A percentile compares a stretch with the other conserved stretches of the same genome.
phyloP scores from a whole-genome alignment of 345 rosid genomes.

The Eucalyptus urophylla region DNA sequence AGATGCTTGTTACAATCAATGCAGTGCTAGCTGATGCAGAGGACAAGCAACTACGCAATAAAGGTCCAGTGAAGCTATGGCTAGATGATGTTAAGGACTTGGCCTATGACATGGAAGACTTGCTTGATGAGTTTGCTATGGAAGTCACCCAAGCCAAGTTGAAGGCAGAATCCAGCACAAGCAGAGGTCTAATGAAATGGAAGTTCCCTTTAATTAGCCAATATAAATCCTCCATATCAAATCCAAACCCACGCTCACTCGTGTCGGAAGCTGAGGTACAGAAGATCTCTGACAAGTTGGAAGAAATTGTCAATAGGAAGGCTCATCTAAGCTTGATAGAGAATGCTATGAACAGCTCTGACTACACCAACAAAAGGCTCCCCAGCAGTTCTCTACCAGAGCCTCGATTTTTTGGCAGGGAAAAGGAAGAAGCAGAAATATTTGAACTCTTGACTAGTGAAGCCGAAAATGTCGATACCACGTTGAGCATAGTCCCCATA shows the following conservation, averaged over 20 bases:
- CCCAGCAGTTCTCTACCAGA: accelerated
- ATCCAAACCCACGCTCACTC: not conserved
- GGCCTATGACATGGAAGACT: not conserved
- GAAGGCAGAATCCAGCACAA: not conserved
- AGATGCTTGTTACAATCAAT: not conserved
- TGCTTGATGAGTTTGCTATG: not conserved
- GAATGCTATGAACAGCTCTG: accelerated
- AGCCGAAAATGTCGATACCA: too few relatives aligned
- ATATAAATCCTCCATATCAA: not conserved
- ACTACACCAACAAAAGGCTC: too few relatives aligned
- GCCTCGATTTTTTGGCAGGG: too few relatives aligned
- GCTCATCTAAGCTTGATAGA: not conserved
- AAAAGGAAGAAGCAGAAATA: accelerated
- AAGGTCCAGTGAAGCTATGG: not conserved
- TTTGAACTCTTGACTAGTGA: too few relatives aligned
- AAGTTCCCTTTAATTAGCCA: not conserved
- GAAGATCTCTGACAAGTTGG: accelerated
- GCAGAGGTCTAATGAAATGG: accelerated
- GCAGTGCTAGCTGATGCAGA: not conserved
- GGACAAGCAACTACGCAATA: not conserved
- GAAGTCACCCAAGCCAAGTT: not conserved
- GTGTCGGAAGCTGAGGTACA: accelerated
- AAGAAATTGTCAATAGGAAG: not conserved
- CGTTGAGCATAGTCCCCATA: too few relatives aligned
- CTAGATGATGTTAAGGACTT: not conserved